These are phyloP conservation scores for Aspergillus fijiensis DNA, from an alignment of 2,329 filamentous ascomycete species.

Conservation along the genomic window DNA sequence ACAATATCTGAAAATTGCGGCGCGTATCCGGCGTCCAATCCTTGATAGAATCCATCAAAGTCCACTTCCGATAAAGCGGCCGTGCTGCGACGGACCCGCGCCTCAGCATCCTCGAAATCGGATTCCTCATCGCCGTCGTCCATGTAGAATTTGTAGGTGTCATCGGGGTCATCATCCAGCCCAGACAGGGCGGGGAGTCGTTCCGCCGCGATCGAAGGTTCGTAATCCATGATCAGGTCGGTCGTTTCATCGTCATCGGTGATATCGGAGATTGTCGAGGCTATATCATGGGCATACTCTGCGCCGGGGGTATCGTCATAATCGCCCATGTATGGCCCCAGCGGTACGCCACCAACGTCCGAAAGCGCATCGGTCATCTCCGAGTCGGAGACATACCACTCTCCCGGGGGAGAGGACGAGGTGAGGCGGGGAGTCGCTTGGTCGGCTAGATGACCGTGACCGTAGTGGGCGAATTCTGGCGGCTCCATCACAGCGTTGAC, in stretches of 20 bases:
- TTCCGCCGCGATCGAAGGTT: conserved; percentile 19
- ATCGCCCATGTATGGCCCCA: conserved; percentile 18
- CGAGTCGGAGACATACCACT: conserved; percentile 25
- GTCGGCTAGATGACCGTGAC: background rate
- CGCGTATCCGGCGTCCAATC: conserved; percentile 20
- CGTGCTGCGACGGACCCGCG: conserved; percentile 2
- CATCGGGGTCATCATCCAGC: conserved; percentile 31
- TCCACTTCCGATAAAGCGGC: conserved; percentile 25
- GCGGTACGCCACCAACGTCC: conserved; percentile 23
- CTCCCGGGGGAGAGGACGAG: conserved; percentile 18
- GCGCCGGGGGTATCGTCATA: conserved; percentile 14
- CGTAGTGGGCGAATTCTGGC: conserved; percentile 7
- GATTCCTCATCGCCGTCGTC: conserved; percentile 26
- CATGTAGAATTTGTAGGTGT: conserved; percentile 35
- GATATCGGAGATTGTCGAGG: conserved; percentile 23
- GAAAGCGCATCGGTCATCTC: conserved; percentile 25
- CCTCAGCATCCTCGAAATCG: conserved; percentile 9
- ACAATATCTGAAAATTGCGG: conserved; percentile 15
- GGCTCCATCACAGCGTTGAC: conserved; percentile 30
- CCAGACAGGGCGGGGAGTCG: conserved; percentile 15
- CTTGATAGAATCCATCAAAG: conserved; percentile 32
- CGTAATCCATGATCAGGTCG: conserved; percentile 28
- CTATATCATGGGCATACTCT: conserved; percentile 13
- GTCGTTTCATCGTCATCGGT: conserved; percentile 19
- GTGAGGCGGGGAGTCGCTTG: background rate